Conservation (phyloP, 1,139 yeast species). For the Casaregolazyma suthepensis region DNA sequence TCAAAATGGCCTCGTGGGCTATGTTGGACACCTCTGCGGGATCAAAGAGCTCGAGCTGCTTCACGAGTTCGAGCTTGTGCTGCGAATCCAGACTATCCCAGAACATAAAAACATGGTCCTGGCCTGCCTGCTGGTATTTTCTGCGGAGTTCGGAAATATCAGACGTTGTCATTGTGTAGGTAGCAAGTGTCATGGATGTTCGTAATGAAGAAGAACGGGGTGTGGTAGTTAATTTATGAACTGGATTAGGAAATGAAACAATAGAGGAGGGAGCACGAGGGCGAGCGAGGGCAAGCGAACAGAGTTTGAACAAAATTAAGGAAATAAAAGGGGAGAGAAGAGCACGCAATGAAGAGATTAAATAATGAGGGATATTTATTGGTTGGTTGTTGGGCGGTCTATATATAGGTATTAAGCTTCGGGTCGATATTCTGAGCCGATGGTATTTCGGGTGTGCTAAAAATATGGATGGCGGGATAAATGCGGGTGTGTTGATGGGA, state of each 20-base stretch:
- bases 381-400: neutral
- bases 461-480: neutral
- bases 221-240: neutral
- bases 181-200: neutral
- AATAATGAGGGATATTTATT: neutral
- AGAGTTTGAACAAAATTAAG: neutral
- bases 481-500: no score
- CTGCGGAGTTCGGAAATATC: slow-evolving; percentile 22
- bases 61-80: slow-evolving; percentile 26
- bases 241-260: slow-evolving; percentile 1
- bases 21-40: slow-evolving; percentile 31
- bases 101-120: slow-evolving; percentile 38
- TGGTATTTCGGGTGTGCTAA: neutral
- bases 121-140: slow-evolving; percentile 34
- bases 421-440: neutral
- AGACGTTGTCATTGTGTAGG: slow-evolving; percentile 21
- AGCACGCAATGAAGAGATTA: neutral
- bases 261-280: neutral
- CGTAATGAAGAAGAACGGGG: neutral
- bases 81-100: slow-evolving; percentile 30
- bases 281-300: neutral
- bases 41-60: slow-evolving; percentile 33
- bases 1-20: slow-evolving; percentile 24
- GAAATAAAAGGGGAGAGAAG: neutral
- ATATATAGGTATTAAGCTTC: neutral